These are phyloP conservation scores for Apophysomyces trapeziformis DNA, from an alignment of 371 early-diverging fungal genomes.

Conservation along the genomic window DNA sequence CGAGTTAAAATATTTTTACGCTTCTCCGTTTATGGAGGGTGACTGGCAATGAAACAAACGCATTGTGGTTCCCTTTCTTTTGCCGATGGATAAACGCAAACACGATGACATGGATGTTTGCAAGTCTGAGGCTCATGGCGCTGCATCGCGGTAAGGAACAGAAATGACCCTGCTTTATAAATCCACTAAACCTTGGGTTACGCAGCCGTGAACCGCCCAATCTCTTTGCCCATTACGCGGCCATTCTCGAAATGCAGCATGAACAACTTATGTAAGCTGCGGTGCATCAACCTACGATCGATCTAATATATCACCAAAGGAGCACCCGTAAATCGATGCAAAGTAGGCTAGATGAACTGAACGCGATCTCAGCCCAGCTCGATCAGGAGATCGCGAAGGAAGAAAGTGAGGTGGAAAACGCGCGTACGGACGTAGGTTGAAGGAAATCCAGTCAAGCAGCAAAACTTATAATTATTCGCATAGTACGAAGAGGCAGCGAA, in stretches of 20 bases:
- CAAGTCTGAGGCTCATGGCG: neutral
- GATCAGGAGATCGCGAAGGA: neutral
- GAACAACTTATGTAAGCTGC: conserved; percentile 9
- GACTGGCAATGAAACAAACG: neutral
- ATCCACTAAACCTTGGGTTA: neutral
- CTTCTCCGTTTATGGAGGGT: too few relatives aligned
- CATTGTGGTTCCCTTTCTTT: neutral
- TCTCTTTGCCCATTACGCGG: conserved; percentile 6
- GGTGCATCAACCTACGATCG: neutral
- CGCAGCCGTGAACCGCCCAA: neutral
- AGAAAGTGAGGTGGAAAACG: neutral
- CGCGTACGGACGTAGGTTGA: neutral
- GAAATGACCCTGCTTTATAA: neutral
- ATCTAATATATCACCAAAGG: neutral
- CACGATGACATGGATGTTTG: neutral
- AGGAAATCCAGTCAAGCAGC: neutral
- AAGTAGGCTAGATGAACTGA: neutral
- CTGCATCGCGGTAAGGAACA: neutral
- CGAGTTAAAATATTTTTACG: too few relatives aligned
- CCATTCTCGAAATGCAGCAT: conserved; percentile 7
- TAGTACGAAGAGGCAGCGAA: neutral
- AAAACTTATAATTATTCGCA: neutral
- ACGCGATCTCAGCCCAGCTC: neutral
- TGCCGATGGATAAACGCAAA: conserved; percentile 1
- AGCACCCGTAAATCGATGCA: neutral